These are phyloP conservation scores for Gautieria morchelliformis DNA, from an alignment of 768 basidiomycete species.

Conservation along the genomic window DNA sequence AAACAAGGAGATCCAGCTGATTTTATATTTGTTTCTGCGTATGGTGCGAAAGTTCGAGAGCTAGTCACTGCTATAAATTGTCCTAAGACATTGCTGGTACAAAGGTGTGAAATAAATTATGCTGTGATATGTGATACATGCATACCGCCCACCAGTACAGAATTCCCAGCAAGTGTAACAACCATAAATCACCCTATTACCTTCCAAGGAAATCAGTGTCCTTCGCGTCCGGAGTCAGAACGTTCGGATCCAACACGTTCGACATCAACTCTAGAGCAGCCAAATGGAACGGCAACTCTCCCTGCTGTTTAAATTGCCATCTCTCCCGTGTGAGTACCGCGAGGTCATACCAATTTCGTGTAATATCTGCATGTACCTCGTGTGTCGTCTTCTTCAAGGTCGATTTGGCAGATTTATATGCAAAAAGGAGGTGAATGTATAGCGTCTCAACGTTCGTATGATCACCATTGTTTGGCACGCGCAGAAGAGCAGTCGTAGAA, in stretches of 20 bases:
- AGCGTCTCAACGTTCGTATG: constrained; percentile 39
- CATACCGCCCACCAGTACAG: neutral
- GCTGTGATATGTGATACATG: neutral
- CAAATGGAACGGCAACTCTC: constrained; percentile 59
- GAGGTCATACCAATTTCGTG: constrained; percentile 61
- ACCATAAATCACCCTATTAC: neutral
- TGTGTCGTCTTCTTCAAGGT: constrained; percentile 24
- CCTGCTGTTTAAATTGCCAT: constrained; percentile 25
- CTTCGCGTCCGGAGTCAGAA: neutral
- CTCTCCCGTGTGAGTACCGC: constrained; percentile 43
- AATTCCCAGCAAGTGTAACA: neutral
- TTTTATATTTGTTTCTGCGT: no score
- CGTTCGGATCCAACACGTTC: neutral
- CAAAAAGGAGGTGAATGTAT: constrained; percentile 52
- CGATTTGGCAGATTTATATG: constrained; percentile 33
- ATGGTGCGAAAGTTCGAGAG: no score
- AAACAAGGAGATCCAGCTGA: no score
- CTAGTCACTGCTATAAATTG: no score
- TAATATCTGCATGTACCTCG: constrained; percentile 43
- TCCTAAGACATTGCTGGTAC: neutral
- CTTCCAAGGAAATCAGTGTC: neutral
- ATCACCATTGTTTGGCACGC: constrained; percentile 38
- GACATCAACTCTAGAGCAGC: constrained; percentile 34
- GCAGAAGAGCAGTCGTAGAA: constrained; percentile 49
- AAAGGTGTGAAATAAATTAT: constrained; percentile 5